Base-by-base conservation (phyloP, 305 asterid genomes). In the Fraxinus latifolia region DNA sequence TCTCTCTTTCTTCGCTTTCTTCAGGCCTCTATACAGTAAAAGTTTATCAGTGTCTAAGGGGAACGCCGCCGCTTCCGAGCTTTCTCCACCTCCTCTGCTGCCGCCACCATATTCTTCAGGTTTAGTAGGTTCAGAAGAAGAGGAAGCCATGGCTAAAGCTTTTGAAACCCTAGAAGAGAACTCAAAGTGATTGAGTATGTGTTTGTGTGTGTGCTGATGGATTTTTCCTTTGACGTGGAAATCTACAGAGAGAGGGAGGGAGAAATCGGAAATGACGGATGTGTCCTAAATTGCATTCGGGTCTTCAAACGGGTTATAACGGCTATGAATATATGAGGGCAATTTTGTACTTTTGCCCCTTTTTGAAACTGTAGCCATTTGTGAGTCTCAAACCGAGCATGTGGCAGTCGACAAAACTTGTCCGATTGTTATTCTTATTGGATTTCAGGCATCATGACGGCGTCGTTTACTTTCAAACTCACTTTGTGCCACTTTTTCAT, bases 1-100 rank as follows among this genome's bases (percentile, higher is more conserved):
- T 85, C 98, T 87, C 76, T 96, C 99, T 81, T 89, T 92, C 91
- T 92, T 96, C 33, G 98, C 97, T 82, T 91, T 96, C 90, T 96
- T 96, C 83, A 94, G 83, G 74, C 97, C 97, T 89, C 98, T 88
- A 82, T 91, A 93, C 15, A 93, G 82, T 55, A 87, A 70, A 29
- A 87, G 86, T 88, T 90, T 94, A 88, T 94, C 98, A 27, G 82
- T 50, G 65, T 85, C 87, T 50, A 77, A 58, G 68, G 85, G 83
- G 33, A 60, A 53, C 73, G 42, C 84, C 83, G 50, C 83, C 73
- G 88, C 84, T 23, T 86, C 91, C 77, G 87, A 87, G 85, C 83
- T 85, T 17, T 87, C 74, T 21, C 82, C 85, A 74, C 85, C 93
- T 37, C 88, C 88, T 65, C 87, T 87, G 60, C 89, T 84, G 7